Percentiles rank a stretch among this genome's conserved stretches.
Conservation (phyloP, 306 rosid species). For the Cucumis sativus region Cucumber_9930_V3 NC_026658.2:7711001-7711500, state of each 20-base stretch:
- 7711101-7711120: conserved; percentile 63
- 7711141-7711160: conserved; percentile 69
- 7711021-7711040: conserved; percentile 44
- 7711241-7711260: conserved; percentile 86
- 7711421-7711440: conserved; percentile 95
- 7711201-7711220: conserved; percentile 29
- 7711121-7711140: conserved; percentile 75
- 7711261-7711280: conserved; percentile 53
- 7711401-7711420: conserved; percentile 35
- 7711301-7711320: conserved; percentile 23
- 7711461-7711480: neutral
- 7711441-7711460: neutral
- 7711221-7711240: conserved; percentile 58
- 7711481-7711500: neutral
- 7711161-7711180: conserved; percentile 21
- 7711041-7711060: conserved; percentile 86
- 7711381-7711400: conserved; percentile 68
- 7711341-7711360: conserved; percentile 32
- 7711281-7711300: conserved; percentile 31
- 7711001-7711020: conserved; percentile 22
- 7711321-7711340: conserved; percentile 6
- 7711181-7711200: conserved; percentile 24
- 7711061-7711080: conserved; percentile 30
- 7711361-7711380: conserved; percentile 74
- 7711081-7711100: conserved; percentile 12